Conservation (phyloP, 495 filamentous ascomycete species). For the Lasiosphaeria miniovina region DNA sequence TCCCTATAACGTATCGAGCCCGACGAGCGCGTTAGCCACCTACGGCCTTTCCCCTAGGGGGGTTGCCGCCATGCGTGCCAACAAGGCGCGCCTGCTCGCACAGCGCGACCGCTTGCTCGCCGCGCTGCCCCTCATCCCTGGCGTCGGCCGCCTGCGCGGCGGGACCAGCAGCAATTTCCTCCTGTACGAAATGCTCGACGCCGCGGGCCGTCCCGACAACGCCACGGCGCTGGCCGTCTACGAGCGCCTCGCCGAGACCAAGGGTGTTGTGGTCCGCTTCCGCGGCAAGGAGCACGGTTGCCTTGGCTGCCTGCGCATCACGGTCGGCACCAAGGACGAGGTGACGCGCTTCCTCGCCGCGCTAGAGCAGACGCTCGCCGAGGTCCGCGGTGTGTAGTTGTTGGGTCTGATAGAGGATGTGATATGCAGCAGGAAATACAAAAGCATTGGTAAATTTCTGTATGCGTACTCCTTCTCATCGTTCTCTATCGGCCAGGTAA, state of each 20-base stretch:
- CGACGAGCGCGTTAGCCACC: constrained; percentile 76
- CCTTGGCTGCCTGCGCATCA: constrained; percentile 82
- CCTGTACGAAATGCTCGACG: constrained; percentile 79
- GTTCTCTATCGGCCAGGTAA: too few species aligned
- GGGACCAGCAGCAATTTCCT: constrained; percentile 84
- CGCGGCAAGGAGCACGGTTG: constrained; percentile 90
- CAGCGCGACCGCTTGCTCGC: constrained; percentile 73
- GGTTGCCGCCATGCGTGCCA: constrained; percentile 65
- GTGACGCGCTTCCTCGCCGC: constrained; percentile 72
- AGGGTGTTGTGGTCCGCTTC: constrained; percentile 89
- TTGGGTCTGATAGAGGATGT: too few species aligned
- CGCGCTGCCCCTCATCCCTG: constrained; percentile 71
- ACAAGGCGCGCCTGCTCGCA: constrained; percentile 62
- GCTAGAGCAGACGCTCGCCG: constrained; percentile 58
- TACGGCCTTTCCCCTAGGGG: constrained; percentile 65
- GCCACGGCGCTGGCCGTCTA: constrained; percentile 73
- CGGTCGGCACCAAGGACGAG: constrained; percentile 86
- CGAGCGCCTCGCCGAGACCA: constrained; percentile 77
- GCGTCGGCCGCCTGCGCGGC: constrained; percentile 78
- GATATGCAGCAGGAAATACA: too few species aligned
- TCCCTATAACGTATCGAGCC: constrained; percentile 88
- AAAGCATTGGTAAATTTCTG: too few species aligned
- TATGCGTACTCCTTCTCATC: too few species aligned
- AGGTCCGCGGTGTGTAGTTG: constrained; percentile 38
- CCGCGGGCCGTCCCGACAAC: constrained; percentile 72